These are phyloP conservation scores for Candida bentonensis DNA, from an alignment of 805 yeast species.

Conservation along the genomic window DNA sequence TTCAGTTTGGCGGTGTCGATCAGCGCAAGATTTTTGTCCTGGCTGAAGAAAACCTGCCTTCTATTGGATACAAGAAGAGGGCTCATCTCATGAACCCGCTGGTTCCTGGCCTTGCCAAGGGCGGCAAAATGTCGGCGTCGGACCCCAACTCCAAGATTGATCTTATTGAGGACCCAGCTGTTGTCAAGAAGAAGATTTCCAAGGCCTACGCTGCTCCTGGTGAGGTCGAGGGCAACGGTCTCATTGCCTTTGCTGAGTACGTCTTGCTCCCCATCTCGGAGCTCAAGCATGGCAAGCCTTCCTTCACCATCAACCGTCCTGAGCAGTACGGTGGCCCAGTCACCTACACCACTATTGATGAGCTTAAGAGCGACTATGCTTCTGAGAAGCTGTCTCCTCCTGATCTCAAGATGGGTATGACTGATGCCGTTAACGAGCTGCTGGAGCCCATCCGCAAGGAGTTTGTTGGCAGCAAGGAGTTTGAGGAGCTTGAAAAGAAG, in stretches of 20 bases:
- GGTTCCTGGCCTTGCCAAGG: slow-evolving; percentile 96
- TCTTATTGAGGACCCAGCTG: slow-evolving; percentile 74
- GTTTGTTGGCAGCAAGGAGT: slow-evolving; percentile 47
- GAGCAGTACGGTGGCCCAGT: slow-evolving; percentile 96
- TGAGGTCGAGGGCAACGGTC: slow-evolving; percentile 77
- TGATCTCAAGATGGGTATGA: slow-evolving; percentile 84
- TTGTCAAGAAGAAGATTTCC: slow-evolving; percentile 77
- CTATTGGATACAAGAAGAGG: slow-evolving; percentile 87
- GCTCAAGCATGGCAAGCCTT: slow-evolving; percentile 43
- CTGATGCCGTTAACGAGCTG: slow-evolving; percentile 67
- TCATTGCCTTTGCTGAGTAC: slow-evolving; percentile 70
- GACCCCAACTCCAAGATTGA: slow-evolving; percentile 98
- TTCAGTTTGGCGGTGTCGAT: slow-evolving; percentile 97
- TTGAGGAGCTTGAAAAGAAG: slow-evolving; percentile 54
- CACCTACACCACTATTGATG: slow-evolving; percentile 50
- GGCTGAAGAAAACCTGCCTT: slow-evolving; percentile 85
- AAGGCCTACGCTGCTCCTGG: slow-evolving; percentile 96
- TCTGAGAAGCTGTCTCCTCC: slow-evolving; percentile 74
- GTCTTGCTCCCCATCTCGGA: slow-evolving; percentile 80
- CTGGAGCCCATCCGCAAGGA: slow-evolving; percentile 76
- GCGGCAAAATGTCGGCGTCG: slow-evolving; percentile 96
- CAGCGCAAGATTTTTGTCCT: slow-evolving; percentile 95
- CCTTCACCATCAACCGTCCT: slow-evolving; percentile 73
- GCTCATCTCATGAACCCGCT: slow-evolving; percentile 97
- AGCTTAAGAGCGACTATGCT: slow-evolving; percentile 58